These are phyloP conservation scores for Xanthoconium purpureum DNA, from an alignment of 768 basidiomycete genomes.

Conservation along the genomic window DNA sequence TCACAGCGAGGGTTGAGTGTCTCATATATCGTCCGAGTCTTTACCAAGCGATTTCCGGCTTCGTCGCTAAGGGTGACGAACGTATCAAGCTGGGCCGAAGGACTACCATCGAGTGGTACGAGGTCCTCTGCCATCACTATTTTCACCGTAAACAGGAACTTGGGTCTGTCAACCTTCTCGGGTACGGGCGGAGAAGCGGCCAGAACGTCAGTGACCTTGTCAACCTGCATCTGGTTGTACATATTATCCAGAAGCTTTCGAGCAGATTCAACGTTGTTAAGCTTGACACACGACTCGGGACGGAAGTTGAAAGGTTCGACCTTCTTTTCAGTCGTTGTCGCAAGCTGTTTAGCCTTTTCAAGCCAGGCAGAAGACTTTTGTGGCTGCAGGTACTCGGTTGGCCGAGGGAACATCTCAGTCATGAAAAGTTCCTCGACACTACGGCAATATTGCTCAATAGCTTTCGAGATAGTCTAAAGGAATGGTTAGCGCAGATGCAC, in stretches of 20 bases:
- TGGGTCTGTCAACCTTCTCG: constrained; percentile 60
- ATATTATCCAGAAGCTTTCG: constrained; percentile 89
- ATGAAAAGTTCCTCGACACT: constrained; percentile 87
- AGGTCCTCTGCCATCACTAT: constrained; percentile 88
- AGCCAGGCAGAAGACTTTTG: constrained; percentile 88
- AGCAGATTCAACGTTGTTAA: constrained; percentile 95
- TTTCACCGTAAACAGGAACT: constrained; percentile 91
- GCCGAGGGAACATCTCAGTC: constrained; percentile 91
- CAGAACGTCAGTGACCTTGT: constrained; percentile 72
- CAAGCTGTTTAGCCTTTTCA: constrained; percentile 77
- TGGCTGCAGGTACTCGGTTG: constrained; percentile 72
- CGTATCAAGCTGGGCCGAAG: constrained; percentile 81
- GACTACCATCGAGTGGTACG: constrained; percentile 70
- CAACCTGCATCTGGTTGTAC: constrained; percentile 88
- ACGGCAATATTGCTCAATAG: constrained; percentile 88
- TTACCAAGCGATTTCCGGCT: constrained; percentile 82
- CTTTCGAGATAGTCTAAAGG: constrained; percentile 81
- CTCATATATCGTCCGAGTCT: constrained; percentile 96
- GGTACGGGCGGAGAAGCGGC: constrained; percentile 63
- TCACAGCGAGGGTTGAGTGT: constrained; percentile 84
- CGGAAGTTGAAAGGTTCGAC: constrained; percentile 94
- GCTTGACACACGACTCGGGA: constrained; percentile 91
- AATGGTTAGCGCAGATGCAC: not conserved
- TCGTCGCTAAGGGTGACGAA: constrained; percentile 96
- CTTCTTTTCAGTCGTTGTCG: constrained; percentile 81